Base-by-base conservation (phyloP, 2,329 filamentous ascomycete genomes). In the Sarocladium oryzae region DNA sequence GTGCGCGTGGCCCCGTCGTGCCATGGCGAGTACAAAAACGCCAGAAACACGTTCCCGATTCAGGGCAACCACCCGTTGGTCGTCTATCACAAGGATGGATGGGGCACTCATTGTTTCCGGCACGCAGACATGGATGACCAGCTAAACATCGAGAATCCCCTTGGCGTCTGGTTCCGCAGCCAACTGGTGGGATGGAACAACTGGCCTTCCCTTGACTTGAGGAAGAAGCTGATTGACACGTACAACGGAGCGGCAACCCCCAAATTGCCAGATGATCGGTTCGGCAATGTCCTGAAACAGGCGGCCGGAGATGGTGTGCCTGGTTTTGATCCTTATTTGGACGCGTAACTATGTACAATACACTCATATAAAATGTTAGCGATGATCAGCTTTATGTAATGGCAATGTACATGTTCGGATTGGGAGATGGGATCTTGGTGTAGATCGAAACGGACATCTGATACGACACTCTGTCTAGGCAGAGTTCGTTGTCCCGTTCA, bases 61-160 rank as follows among this genome's bases (percentile, higher is more conserved):
- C 53, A 60, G 11, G 62, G 58, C 30, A 53, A 40, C 8, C 56
- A 50, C 26, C 57, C 61, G 4, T 53, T 58, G 28, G 23, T 63
- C 0, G 60, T 64, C 18, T 64, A 65, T 51, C 63, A 65, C 58
- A 64, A 65, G 55, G 63, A 64, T 21, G 59, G 61, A 2, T 52
- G 45, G 1, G 52, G 50, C 26, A 64, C 63, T 0, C 63, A 65
- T 55, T 62, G 61, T 56, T 63, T 59, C 57, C 62, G 63, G n/a
- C 57, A 62, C 23, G 63, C 62, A 35, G 61, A 63, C 32, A 54
- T 55, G 13, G 59, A 56, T 33, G 62, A 64, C 36, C 53, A 50
- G 11, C 51, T 49, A 15, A 50, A 56, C 13, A 58, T 58, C 2
- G 61, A 63, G 55, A 64, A 65, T 55, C 57, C 53, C 6, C 55